Evolutionary conservation across 2,329 filamentous ascomycete species (phyloP).

Genomic region (Macroventuria anomochaeta): DNA sequence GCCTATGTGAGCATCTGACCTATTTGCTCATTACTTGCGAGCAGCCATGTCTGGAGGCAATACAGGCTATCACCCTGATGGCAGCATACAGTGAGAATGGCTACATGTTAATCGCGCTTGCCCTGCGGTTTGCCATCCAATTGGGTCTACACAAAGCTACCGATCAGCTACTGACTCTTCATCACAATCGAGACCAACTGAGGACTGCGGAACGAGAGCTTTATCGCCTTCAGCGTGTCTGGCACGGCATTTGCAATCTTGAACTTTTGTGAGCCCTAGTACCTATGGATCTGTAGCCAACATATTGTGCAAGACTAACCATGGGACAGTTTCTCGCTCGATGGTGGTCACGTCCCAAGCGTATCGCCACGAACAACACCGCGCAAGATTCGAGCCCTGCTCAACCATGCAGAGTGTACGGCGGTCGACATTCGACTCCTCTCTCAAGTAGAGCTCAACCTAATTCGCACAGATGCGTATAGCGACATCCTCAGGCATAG

Average conservation of each 20-base stretch:
- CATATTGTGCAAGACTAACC: background rate
- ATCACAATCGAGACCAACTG: background rate
- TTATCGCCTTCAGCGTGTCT: conserved; percentile 52
- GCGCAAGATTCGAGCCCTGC: conserved; percentile 55
- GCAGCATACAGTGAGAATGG: conserved; percentile 62
- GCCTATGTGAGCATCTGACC: conserved; percentile 52
- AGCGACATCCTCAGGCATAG: conserved; percentile 24
- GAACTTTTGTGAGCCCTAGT: conserved; percentile 50
- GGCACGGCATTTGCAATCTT: conserved; percentile 61
- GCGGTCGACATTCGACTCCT: conserved; percentile 60
- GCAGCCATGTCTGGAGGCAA: conserved; percentile 54
- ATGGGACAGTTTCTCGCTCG: conserved; percentile 47
- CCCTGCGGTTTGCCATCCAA: conserved; percentile 59
- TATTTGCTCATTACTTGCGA: conserved; percentile 54
- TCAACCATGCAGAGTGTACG: conserved; percentile 54
- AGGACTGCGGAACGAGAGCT: conserved; percentile 43
- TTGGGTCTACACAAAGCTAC: conserved; percentile 50
- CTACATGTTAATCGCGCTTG: conserved; percentile 58
- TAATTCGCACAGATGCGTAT: conserved; percentile 46
- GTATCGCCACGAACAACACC: conserved; percentile 47
- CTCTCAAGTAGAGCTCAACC: conserved; percentile 60
- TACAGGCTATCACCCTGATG: conserved; percentile 60
- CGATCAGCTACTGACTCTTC: conserved; percentile 51
- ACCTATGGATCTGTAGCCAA: background rate
- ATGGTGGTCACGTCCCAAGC: conserved; percentile 54